A percentile compares a stretch with the other conserved stretches of the same genome.
Conservation (phyloP, 148 eudicot genomes). For the Selenicereus undatus region DNA sequence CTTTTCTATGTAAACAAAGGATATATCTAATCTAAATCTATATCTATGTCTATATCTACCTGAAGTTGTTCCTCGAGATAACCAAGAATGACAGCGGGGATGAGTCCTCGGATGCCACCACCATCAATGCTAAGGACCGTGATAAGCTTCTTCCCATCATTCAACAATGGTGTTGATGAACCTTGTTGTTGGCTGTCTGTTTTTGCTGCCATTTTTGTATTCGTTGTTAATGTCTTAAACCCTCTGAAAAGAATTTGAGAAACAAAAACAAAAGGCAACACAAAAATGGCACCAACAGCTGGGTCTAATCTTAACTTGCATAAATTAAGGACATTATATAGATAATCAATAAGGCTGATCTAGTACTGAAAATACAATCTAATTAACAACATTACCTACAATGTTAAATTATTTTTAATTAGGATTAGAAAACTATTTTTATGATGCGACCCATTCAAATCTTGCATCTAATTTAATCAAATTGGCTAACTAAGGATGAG, state of each 20-base stretch:
- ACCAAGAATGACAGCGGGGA: slow-evolving; percentile 53
- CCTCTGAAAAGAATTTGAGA: background rate
- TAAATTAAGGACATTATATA: background rate
- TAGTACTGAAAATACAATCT: no score
- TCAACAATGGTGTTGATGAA: no score
- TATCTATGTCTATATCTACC: slow-evolving; percentile 15
- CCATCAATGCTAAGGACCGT: slow-evolving; percentile 47
- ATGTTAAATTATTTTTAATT: no score
- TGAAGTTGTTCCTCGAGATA: slow-evolving; percentile 54
- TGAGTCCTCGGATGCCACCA: slow-evolving; percentile 64
- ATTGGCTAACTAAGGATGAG: background rate
- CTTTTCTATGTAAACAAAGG: background rate
- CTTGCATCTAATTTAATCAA: background rate
- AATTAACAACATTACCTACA: background rate
- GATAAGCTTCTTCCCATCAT: slow-evolving; percentile 12
- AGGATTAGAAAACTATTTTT: no score
- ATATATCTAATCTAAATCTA: no score
- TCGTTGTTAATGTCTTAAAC: background rate
- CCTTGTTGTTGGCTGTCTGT: no score
- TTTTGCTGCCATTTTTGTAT: background rate
- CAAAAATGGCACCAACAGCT: background rate
- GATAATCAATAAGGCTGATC: background rate
- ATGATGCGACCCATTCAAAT: background rate
- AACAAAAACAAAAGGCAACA: background rate
- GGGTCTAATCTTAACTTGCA: background rate